Evolutionary conservation across 345 rosid species (phyloP).

Genomic region (Alliaria petiolata): DNA sequence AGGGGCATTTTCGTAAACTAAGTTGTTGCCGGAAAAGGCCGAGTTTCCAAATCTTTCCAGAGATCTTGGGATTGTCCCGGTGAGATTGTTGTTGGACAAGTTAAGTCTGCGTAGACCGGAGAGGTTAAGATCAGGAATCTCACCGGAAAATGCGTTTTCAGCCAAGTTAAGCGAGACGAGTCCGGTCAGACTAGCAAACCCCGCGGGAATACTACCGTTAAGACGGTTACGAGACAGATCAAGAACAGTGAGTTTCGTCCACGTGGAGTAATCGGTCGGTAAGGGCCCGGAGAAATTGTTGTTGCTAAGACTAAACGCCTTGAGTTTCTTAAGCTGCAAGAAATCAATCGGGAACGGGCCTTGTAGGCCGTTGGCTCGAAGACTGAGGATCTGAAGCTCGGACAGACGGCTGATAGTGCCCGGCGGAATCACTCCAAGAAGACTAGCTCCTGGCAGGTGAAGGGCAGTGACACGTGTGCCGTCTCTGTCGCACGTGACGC

Average conservation of each 20-base stretch:
- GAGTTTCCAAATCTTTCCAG: conserved; percentile 60
- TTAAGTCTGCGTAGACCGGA: conserved; percentile 51
- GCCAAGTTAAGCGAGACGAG: conserved; percentile 59
- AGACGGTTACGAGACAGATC: conserved; percentile 61
- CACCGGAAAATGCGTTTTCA: conserved; percentile 66
- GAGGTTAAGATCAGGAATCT: conserved; percentile 56
- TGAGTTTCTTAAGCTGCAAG: conserved; percentile 53
- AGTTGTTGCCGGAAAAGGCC: conserved; percentile 60
- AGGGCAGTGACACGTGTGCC: conserved; percentile 56
- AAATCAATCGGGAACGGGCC: conserved; percentile 74
- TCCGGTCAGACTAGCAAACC: conserved; percentile 48
- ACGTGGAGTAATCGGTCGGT: conserved; percentile 61
- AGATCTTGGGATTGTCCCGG: conserved; percentile 60
- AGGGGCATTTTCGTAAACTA: conserved; percentile 41
- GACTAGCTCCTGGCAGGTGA: conserved; percentile 65
- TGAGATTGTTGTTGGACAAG: conserved; percentile 64
- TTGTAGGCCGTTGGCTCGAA: conserved; percentile 63
- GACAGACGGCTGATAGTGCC: conserved; percentile 78
- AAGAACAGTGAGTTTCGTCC: conserved; percentile 61
- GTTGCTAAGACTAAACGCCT: conserved; percentile 52
- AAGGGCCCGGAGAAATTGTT: conserved; percentile 63
- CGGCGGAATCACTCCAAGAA: conserved; percentile 53
- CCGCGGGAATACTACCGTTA: conserved; percentile 61
- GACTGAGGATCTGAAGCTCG: conserved; percentile 60
- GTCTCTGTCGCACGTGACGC: conserved; percentile 64